Base-by-base conservation (phyloP, 2,329 filamentous ascomycete species). In the Colletotrichum magnum region DNA sequence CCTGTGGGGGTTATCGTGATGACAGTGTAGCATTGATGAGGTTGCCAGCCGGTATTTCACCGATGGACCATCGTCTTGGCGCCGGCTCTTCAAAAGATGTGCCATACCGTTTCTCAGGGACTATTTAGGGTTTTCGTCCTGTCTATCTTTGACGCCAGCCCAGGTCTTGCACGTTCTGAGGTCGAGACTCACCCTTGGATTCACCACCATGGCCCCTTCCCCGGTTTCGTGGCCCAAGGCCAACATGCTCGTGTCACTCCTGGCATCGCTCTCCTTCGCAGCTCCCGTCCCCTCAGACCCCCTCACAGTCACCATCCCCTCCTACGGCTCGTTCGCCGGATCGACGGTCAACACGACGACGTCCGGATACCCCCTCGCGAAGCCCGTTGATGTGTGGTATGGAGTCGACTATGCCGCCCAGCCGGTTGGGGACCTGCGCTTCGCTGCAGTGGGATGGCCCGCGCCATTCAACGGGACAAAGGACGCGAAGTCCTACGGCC, bases 331-430 rank as follows among this genome's bases (percentile, higher is more conserved):
- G 1, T 56, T 54, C 6, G 7, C 10, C 32, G 65, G 65, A 6
- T 56, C 32, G 15, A 68, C 61, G 6, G 5, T 68, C 12, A 50
- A 45, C 24, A 26, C 48, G 5, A 59, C 61, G 13, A 65, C 54
- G 4, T 68, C 65, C 1, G 65, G 61, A 10, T 53, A 54, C 15
- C 53, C 65, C 15, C 65, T 68, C 15, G 24, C 61, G 2, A 54
- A 24, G 4, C 54, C 54, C 3, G 54, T 68, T 1, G n/a, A 65
- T 16, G 65, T 50, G 7, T 68, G 61, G 60, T 68, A 68, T 26
- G 61, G 48, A 13, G 43, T 68, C 21, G 48, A 68, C 16, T 65
- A 65, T 15, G 65, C 61, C 2, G 41, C 43, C 6, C 60, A 68
- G 16, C 65, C 60, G 6, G 21, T 39, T 2, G 61, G 48, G 0